Base-by-base conservation (phyloP, 2,329 filamentous ascomycete genomes). In the Diaporthe amygdali region DNA sequence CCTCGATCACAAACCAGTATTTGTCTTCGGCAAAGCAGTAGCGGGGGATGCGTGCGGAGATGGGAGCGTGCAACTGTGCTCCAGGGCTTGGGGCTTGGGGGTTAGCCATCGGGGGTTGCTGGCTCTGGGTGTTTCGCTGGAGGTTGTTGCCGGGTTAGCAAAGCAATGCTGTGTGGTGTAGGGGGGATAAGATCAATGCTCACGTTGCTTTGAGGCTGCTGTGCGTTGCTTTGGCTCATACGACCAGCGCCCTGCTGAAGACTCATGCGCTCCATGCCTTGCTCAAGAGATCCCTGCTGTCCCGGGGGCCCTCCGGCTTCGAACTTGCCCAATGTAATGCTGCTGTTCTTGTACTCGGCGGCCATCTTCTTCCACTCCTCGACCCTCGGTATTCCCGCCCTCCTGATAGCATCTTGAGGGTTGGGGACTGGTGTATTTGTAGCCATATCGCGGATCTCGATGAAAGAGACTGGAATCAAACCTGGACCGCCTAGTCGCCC, bases 361-460 rank as follows among this genome's bases (percentile, higher is more conserved):
- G 96, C 95, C 94, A 98, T 98, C 84, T 97, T 97, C 86, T 99
- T 99, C 96, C 96, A 99, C 78, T 99, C 96, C 79, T 99, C 96
- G 4, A 99, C 96, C 77, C 92, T 93, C 15, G 96, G 96, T 9
- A 99, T 95, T 25, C 96, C 95, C 2, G 96, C 96, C 76, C 92
- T 91, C 76, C 91, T 90, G 69, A 99, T 94, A 1, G 96, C 96
- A 37, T 95, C 95, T 32, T 93, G 87, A 0, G 96, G 91, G 80
- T 98, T 94, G 22, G 89, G 82, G 1, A 98, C 94, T 0, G 95
- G 89, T 75, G 93, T 90, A 64, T 96, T 95, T 0, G 94, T 95
- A 6, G 91, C 90, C 93, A 98, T 97, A 81, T 98, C 96, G 80
- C 94, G 89, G 76, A 99, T 96, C 83, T 99, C 95, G 76, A 99